A percentile compares a stretch with the other conserved stretches of the same genome.
Evolutionary conservation across 352 stramenopile genomes (phyloP).

Genomic region (Globisporangium okanoganense): DNA sequence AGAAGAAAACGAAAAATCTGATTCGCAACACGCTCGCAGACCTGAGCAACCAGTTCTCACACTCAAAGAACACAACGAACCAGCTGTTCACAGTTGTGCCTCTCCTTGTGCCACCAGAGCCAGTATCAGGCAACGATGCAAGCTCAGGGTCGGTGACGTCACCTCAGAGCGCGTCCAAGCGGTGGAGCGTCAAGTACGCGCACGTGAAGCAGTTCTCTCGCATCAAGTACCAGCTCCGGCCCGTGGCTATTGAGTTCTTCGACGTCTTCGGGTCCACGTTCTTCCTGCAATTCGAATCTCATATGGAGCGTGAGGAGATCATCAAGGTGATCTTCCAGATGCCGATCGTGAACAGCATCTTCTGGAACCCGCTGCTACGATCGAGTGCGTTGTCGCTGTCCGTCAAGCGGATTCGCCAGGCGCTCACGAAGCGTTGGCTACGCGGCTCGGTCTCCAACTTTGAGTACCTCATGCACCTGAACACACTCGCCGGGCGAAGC

Average conservation of each 20-base stretch:
- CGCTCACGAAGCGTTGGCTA: conserved; percentile 68
- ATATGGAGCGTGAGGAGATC: conserved; percentile 51
- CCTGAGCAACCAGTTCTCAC: conserved; percentile 38
- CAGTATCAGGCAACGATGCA: background rate
- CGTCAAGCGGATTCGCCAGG: conserved; percentile 61
- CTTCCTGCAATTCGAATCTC: conserved; percentile 68
- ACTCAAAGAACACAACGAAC: conserved; percentile 26
- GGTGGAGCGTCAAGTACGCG: conserved; percentile 60
- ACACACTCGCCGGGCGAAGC: conserved; percentile 92
- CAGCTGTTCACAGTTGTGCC: conserved; percentile 49
- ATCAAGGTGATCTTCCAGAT: conserved; percentile 74
- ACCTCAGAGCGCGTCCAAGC: conserved; percentile 15
- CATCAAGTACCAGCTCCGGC: conserved; percentile 77
- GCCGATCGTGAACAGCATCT: conserved; percentile 79
- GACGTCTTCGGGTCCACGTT: conserved; percentile 62
- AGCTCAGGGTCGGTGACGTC: background rate
- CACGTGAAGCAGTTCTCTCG: conserved; percentile 74
- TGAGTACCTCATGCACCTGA: conserved; percentile 97
- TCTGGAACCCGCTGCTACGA: conserved; percentile 68
- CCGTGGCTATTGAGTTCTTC: conserved; percentile 75
- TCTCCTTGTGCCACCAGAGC: conserved; percentile 7
- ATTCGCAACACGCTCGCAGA: conserved; percentile 53
- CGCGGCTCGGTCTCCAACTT: conserved; percentile 84
- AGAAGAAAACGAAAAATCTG: conserved; percentile 49
- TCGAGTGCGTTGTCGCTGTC: conserved; percentile 60